Conservation (phyloP, 2,329 filamentous ascomycete genomes). For the Calonectria henricotiae region DNA sequence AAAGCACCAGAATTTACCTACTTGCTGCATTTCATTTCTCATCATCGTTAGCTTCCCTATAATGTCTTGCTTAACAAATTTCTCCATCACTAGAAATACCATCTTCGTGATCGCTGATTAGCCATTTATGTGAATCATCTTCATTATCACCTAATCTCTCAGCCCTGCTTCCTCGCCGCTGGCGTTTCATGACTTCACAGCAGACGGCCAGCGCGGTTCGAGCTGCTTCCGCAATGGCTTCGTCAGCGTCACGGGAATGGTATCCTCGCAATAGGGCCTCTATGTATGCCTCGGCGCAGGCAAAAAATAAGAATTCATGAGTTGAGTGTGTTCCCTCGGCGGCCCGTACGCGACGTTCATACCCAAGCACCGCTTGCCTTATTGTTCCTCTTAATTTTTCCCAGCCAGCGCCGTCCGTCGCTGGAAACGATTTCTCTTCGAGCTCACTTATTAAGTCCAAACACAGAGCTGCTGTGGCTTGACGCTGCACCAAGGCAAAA, state of each 20-base stretch:
- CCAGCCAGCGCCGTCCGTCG: conserved; percentile 26
- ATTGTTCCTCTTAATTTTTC: conserved; percentile 27
- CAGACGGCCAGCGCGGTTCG: conserved; percentile 31
- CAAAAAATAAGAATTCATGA: conserved; percentile 35
- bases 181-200: conserved; percentile 32
- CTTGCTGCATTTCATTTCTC: not conserved
- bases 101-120: conserved; percentile 18
- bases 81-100: conserved; percentile 2
- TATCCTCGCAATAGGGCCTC: conserved; percentile 22
- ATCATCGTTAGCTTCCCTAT: not conserved
- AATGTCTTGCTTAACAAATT: not conserved
- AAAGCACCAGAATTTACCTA: not conserved
- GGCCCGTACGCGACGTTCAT: conserved; percentile 34
- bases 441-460: conserved; percentile 36
- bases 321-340: conserved; percentile 31
- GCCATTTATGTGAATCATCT: conserved; percentile 15
- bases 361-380: conserved; percentile 16
- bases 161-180: not conserved
- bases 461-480: conserved; percentile 30
- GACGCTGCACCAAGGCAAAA: conserved; percentile 33
- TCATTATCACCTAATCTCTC: conserved; percentile 1
- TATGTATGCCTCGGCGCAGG: conserved; percentile 34
- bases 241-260: conserved; percentile 25
- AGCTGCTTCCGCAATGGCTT: conserved; percentile 29
- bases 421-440: conserved; percentile 34